Evolutionary conservation across 176 grass and related monocot species (phyloP).

Genomic region (Cymbopogon citratus): DNA sequence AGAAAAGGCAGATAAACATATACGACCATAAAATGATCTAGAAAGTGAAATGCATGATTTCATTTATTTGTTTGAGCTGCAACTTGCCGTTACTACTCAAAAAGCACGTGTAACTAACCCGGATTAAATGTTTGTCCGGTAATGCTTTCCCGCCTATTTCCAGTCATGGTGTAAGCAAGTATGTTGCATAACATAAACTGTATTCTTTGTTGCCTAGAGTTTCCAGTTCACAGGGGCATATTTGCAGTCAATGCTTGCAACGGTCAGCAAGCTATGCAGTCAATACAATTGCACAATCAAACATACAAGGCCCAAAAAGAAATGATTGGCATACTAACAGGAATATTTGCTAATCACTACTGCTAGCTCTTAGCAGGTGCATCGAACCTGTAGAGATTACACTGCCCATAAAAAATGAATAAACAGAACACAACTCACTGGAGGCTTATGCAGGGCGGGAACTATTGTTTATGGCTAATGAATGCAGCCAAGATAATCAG

Average conservation of each 20-base stretch:
- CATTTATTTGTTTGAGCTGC: not conserved
- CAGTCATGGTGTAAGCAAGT: not conserved
- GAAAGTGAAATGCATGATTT: not conserved
- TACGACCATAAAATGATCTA: not conserved
- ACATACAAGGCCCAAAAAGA: not conserved
- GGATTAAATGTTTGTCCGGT: not conserved
- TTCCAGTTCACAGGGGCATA: not conserved
- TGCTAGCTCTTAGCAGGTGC: not conserved
- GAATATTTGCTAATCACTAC: not conserved
- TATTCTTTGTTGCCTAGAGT: not conserved
- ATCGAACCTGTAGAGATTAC: not conserved
- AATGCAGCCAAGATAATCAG: not conserved
- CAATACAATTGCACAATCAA: not conserved
- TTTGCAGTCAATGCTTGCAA: not conserved
- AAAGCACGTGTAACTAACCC: not conserved
- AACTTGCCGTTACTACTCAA: not conserved
- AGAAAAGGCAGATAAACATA: too few species aligned
- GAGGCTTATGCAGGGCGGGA: not conserved
- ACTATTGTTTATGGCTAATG: not conserved
- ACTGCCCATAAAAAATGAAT: not conserved
- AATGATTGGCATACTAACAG: not conserved
- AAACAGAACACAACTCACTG: not conserved
- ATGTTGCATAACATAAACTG: not conserved
- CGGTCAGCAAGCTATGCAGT: not conserved
- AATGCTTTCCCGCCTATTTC: not conserved